Conservation (phyloP, 192 early-diverging fungal species). For the Chytriomyces hyalinus region DNA sequence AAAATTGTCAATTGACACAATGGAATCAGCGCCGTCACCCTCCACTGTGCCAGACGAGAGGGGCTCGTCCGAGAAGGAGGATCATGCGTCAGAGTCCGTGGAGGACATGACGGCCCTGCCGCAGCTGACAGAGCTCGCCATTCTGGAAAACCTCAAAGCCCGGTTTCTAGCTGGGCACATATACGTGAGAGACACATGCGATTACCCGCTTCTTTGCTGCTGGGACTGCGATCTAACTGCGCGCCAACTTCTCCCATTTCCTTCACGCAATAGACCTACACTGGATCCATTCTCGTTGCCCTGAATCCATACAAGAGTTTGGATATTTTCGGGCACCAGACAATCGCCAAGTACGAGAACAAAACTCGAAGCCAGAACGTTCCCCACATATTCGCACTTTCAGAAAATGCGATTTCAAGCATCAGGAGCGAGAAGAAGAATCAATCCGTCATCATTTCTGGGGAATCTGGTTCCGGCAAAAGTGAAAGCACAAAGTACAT, state of each 20-base stretch:
- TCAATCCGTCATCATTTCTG: constrained; percentile 62
- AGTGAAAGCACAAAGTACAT: constrained; percentile 67
- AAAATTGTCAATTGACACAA: constrained; percentile 1
- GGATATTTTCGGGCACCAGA: constrained; percentile 49
- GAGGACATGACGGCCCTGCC: constrained; percentile 93
- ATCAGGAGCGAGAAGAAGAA: constrained; percentile 46
- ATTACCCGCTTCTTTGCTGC: not conserved
- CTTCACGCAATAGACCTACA: constrained; percentile 49
- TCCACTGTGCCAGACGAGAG: not conserved
- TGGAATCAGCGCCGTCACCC: not conserved
- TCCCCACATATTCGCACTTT: constrained; percentile 63
- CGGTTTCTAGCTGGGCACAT: constrained; percentile 85
- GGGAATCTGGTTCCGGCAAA: constrained; percentile 65
- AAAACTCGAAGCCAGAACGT: constrained; percentile 47
- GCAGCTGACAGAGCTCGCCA: constrained; percentile 89
- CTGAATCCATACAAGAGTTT: constrained; percentile 58
- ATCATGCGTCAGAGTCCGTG: constrained; percentile 31
- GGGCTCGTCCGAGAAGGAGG: not conserved
- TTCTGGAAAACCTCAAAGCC: constrained; percentile 88
- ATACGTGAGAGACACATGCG: constrained; percentile 70
- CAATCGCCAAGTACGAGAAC: constrained; percentile 50
- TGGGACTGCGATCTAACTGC: not conserved
- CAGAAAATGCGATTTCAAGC: constrained; percentile 56
- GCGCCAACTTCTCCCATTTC: not conserved
- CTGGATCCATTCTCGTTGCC: constrained; percentile 60